Conservation (phyloP, 2,329 filamentous ascomycete genomes). For the Cladosporium sp. region DNA sequence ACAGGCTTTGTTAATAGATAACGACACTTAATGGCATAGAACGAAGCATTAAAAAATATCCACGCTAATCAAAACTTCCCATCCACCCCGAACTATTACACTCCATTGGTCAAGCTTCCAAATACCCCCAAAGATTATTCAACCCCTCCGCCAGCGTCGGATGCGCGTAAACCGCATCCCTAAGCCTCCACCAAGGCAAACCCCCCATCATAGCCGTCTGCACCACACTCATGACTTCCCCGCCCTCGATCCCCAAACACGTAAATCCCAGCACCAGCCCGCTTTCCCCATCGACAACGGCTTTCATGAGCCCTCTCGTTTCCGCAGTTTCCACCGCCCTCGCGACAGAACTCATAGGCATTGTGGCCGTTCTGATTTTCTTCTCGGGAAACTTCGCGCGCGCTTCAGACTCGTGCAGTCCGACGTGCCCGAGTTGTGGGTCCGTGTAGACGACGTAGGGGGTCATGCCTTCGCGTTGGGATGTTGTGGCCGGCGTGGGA, state of each 20-base stretch:
- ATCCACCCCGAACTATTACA: too few relatives aligned
- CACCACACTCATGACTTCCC: conserved; percentile 51
- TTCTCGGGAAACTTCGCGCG: conserved; percentile 22
- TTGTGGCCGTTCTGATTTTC: conserved; percentile 40
- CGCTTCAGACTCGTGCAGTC: conserved; percentile 42
- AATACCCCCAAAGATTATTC: conserved; percentile 47
- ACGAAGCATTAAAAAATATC: too few relatives aligned
- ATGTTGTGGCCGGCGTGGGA: conserved; percentile 24
- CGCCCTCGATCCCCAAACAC: conserved; percentile 48
- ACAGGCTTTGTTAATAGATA: too few relatives aligned
- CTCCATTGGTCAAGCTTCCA: conserved; percentile 27
- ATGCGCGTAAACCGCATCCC: conserved; percentile 48
- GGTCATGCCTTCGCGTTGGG: conserved; percentile 28
- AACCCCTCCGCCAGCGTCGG: conserved; percentile 48
- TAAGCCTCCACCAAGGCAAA: conserved; percentile 42
- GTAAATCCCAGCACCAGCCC: conserved; percentile 51
- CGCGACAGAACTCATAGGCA: conserved; percentile 51
- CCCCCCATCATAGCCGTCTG: conserved; percentile 50
- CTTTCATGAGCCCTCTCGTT: conserved; percentile 51
- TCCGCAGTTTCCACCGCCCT: conserved; percentile 50
- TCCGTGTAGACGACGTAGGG: conserved; percentile 52
- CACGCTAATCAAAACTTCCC: too few relatives aligned
- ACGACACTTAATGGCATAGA: too few relatives aligned
- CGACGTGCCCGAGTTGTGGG: conserved; percentile 51
- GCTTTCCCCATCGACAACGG: conserved; percentile 44